phyloP scores from a whole-genome alignment of 208 protist species.

The Leishmania martiniquensis region DNA sequence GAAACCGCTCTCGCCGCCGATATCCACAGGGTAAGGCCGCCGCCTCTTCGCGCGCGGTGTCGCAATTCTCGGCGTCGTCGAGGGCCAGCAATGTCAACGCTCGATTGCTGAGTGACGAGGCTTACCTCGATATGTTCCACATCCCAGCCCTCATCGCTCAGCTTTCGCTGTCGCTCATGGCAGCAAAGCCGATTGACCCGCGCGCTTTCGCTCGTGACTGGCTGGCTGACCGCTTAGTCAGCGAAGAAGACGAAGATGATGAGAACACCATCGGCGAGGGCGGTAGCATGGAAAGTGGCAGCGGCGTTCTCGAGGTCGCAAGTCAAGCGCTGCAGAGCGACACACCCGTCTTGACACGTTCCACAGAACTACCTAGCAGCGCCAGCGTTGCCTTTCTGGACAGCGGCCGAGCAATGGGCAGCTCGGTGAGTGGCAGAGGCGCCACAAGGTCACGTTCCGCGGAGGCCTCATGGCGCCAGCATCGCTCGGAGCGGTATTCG shows the following conservation, averaged over 20 bases:
- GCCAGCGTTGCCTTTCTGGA: constrained; percentile 7
- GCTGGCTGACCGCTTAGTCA: constrained; percentile 42
- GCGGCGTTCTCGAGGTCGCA: background rate
- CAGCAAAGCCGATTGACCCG: constrained; percentile 65
- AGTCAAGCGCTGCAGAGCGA: background rate
- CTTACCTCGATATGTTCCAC: constrained; percentile 58
- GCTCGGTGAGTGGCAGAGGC: background rate
- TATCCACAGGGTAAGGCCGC: background rate
- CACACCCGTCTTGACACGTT: background rate
- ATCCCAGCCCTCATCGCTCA: constrained; percentile 50
- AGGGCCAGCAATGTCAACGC: background rate
- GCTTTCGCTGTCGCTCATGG: constrained; percentile 57
- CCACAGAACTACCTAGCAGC: constrained; percentile 7
- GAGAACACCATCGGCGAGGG: background rate
- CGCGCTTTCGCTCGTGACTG: constrained; percentile 64
- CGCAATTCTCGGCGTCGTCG: constrained; percentile 3
- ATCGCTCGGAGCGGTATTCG: background rate
- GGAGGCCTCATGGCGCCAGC: background rate
- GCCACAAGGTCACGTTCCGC: background rate
- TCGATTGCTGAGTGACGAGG: constrained; percentile 45
- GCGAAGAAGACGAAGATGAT: constrained; percentile 33
- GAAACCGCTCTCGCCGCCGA: background rate
- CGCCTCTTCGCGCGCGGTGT: background rate
- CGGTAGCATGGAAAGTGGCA: background rate
- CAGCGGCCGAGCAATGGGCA: background rate